Evolutionary conservation across 2,329 filamentous ascomycete species (phyloP).

Genomic region (Catunica adiposa): DNA sequence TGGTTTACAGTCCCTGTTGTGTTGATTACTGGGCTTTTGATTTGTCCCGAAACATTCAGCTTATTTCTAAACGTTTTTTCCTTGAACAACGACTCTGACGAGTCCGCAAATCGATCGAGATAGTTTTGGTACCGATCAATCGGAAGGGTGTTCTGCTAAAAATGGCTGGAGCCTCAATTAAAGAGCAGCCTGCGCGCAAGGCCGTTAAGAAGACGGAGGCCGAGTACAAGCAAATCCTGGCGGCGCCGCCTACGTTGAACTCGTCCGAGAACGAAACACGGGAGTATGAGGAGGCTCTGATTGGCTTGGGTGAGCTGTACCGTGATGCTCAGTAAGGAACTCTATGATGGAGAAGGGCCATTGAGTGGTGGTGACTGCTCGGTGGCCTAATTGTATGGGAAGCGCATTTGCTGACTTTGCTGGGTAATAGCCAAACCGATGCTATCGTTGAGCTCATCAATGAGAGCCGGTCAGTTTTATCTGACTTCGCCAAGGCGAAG

Average conservation of each 20-base stretch:
- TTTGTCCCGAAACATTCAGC: too few relatives aligned
- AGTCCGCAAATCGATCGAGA: too few relatives aligned
- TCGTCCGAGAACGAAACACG: constrained; percentile 62
- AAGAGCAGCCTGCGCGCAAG: constrained; percentile 9
- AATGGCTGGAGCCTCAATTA: constrained; percentile 56
- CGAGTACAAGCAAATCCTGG: constrained; percentile 79
- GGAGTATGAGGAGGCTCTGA: constrained; percentile 79
- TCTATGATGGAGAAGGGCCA: not conserved
- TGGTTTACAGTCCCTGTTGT: too few relatives aligned
- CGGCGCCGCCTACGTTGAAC: constrained; percentile 65
- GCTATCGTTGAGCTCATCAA: constrained; percentile 82
- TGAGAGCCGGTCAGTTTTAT: constrained; percentile 77
- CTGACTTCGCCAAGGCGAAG: constrained; percentile 96
- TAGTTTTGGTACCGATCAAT: too few relatives aligned
- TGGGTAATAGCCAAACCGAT: constrained; percentile 51
- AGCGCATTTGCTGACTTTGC: constrained; percentile 2
- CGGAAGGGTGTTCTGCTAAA: constrained; percentile 33
- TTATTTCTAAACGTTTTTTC: too few relatives aligned
- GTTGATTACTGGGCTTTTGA: not conserved
- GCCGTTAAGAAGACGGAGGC: constrained; percentile 51
- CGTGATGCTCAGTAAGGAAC: constrained; percentile 55
- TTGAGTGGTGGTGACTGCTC: not conserved
- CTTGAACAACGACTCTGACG: too few relatives aligned
- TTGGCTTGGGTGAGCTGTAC: constrained; percentile 83
- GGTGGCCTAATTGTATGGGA: not conserved